Conservation (phyloP, 2,329 filamentous ascomycete species). For the Trichoderma sp. region DNA sequence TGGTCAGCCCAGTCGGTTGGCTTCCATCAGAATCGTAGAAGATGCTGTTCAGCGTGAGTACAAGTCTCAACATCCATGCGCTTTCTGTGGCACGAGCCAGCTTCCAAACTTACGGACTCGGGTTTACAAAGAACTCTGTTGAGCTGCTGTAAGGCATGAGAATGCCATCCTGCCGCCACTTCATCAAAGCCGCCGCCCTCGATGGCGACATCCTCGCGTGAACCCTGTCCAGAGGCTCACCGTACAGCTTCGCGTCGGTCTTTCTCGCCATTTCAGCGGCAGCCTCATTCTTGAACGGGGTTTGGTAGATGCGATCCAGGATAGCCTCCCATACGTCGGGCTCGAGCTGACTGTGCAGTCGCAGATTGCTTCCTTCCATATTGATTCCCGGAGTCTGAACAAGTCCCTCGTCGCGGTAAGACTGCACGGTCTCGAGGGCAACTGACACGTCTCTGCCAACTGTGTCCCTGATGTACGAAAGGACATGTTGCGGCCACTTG, state of each 20-base stretch:
- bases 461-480: neutral
- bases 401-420: too few species aligned
- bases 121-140: conserved; percentile 21
- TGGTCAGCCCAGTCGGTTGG: conserved; percentile 24
- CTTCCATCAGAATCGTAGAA: conserved; percentile 20
- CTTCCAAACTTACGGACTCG: conserved; percentile 34
- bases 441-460: neutral
- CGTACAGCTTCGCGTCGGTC: conserved; percentile 25
- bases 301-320: too few species aligned
- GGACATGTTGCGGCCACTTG: conserved; percentile 27
- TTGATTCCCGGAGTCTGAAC: too few species aligned
- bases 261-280: conserved; percentile 3
- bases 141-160: conserved; percentile 35
- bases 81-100: too few species aligned
- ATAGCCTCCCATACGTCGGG: too few species aligned
- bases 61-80: neutral
- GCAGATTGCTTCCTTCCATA: too few species aligned
- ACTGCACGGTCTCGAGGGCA: too few species aligned
- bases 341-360: too few species aligned
- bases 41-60: conserved; percentile 28
- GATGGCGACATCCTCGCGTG: conserved; percentile 31
- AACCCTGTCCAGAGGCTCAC: conserved; percentile 10
- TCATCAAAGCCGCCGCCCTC: conserved; percentile 28
- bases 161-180: conserved; percentile 34
- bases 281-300: neutral